Base-by-base conservation (phyloP, 2,329 filamentous ascomycete species). In the Beauveria pseudobassiana region DNA sequence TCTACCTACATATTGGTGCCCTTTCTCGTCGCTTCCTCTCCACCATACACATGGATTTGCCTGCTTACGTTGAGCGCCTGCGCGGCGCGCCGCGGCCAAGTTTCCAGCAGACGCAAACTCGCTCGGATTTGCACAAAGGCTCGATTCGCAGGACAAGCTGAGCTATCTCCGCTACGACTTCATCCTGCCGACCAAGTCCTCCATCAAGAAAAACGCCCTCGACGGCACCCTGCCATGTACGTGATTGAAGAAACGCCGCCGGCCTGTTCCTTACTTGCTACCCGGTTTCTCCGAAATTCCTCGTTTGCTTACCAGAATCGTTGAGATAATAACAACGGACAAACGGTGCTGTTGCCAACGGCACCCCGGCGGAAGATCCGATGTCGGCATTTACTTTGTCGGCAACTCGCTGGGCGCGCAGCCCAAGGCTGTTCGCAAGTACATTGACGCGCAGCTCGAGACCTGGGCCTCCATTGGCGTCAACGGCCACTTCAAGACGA, bases 391-490 rank as follows among this genome's bases (percentile, higher is more conserved):
- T 63, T 97, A 96, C 74, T 86, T 97, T 65, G 93, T 91, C 66
- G 93, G 93, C 62, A 96, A 96, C 77, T 96, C 91, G 0, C 82
- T 96, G 1, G 92, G 92, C 43, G 83, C 93, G 4, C 92, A 96
- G 72, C 91, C 93, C 50, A 85, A 83, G 64, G 82, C 82, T 16
- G 86, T 87, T 0, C 79, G 82, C 20, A 76, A 81, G 18, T 87
- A 90, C 64, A 76, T 96, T 64, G 78, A 87, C 51, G 82, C 85
- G 5, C 91, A 96, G 67, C 82, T 96, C 1, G 83, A 88, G 64
- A 91, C 90, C 3, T 96, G 93, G 92, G 88, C 88, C 0, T 88
- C 86, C 0, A 88, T 95, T 66, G 92, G 88, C 20, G 92, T 96
- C 24, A 87, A 88, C 46, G 92, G 92, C 0, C 92, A 96, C 76